Conservation (phyloP, 805 yeast genomes). For the Sugiyamaella smithiae region DNA sequence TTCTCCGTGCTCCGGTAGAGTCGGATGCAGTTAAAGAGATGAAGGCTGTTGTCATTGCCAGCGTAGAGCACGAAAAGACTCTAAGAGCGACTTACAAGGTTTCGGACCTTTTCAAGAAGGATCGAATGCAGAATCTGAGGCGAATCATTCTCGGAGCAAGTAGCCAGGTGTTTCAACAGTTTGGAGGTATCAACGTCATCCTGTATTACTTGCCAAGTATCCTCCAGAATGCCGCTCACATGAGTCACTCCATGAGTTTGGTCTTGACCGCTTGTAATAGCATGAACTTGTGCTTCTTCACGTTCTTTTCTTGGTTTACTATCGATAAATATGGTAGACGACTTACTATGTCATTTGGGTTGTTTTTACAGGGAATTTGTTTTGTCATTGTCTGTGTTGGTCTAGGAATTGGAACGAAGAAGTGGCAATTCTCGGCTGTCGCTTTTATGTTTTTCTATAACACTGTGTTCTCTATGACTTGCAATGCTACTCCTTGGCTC, state of each 20-base stretch:
- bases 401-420: constrained; percentile 10
- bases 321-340: constrained; percentile 55
- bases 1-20: constrained; percentile 36
- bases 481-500: constrained; percentile 60
- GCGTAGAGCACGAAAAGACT: constrained; percentile 47
- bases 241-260: constrained; percentile 53
- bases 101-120: constrained; percentile 50
- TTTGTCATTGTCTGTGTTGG: constrained; percentile 12
- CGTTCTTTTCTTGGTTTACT: constrained; percentile 47
- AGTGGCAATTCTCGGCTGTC: constrained; percentile 10
- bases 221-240: constrained; percentile 14
- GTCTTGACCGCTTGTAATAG: constrained; percentile 50
- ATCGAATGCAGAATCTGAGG: constrained; percentile 38
- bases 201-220: constrained; percentile 46
- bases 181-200: constrained; percentile 69
- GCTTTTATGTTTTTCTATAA: constrained; percentile 18
- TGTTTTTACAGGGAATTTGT: constrained; percentile 11
- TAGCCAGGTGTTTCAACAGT: constrained; percentile 53
- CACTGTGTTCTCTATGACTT: constrained; percentile 50
- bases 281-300: constrained; percentile 32
- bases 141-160: constrained; percentile 16
- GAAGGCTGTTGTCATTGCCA: constrained; percentile 40
- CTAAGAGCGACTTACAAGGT: constrained; percentile 52
- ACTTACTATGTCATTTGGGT: not conserved
- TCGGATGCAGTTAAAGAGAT: constrained; percentile 36